Base-by-base conservation (phyloP, 805 yeast genomes). In the Candida adriatica region DNA sequence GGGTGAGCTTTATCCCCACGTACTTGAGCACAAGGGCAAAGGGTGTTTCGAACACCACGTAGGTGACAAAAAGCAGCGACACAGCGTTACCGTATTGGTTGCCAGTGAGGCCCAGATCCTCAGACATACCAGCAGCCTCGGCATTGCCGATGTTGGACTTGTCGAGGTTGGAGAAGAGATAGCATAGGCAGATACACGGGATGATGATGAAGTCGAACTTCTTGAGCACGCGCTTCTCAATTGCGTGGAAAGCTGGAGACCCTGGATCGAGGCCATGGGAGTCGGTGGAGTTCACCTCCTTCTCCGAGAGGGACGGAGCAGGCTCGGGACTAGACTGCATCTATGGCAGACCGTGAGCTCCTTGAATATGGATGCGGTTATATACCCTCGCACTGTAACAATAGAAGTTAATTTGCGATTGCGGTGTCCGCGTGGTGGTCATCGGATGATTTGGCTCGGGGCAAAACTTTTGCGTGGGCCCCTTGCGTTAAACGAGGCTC, bases 101-200 rank as follows among this genome's bases (percentile, higher is more conserved):
- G 1, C 58, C 59, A 1, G 51, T 43, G 16, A 70, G 46, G 6
- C 58, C 55, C 13, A 70, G 35, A 33, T 61, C 68, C 17, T 56
- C 55, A 0, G 59, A 50, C 38, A 73, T 41, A 4, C 80, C 79
- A 10, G 75, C 78, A 3, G 69, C 60, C 25, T 62, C 62, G 8
- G 79, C 79, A 45, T 74, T 74, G 42, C 79, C 79, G 33, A 74
- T 70, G 45, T 73, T 73, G 10, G 76, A 68, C 37, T 71, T 62
- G 50, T 74, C 80, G 34, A 74, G 52, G 29, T 62, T 60, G 4
- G 74, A 64, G 27, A 66, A 53, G 34, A 70, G 61, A 45, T 68
- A 70, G 26, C 65, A 49, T 14, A 61, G 35, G 7, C 64, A 51
- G 34, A 69, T 49, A 33, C 68, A 48, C 1, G 75, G 73, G 28